phyloP scores from a whole-genome alignment of 495 filamentous ascomycete species.

The Jackrogersella multiformis region DNA sequence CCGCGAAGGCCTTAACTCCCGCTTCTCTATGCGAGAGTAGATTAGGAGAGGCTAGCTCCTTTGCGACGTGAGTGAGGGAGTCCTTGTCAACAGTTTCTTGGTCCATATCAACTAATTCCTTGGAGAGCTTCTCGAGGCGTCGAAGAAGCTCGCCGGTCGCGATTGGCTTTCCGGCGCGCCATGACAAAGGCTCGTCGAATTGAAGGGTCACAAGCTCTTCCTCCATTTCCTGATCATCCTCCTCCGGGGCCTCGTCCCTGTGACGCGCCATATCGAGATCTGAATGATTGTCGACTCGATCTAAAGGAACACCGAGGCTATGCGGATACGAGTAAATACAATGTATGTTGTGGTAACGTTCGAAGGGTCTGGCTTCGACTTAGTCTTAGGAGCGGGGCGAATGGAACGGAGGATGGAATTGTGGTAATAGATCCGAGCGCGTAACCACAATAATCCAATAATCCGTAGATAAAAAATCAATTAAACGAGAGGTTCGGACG shows the following conservation, averaged over 20 bases:
- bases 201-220: conserved; percentile 56
- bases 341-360: not conserved
- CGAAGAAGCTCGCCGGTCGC: conserved; percentile 81
- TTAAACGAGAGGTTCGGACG: conserved; percentile 7
- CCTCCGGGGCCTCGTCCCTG: conserved; percentile 47
- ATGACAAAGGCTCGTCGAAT: conserved; percentile 90
- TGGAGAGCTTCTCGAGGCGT: conserved; percentile 79
- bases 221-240: conserved; percentile 48
- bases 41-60: conserved; percentile 84
- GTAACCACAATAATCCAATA: not conserved
- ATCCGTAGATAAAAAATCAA: too few relatives aligned
- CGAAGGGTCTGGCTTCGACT: conserved; percentile 13
- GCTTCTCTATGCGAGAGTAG: conserved; percentile 90
- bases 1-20: conserved; percentile 87
- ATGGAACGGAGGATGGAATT: not conserved
- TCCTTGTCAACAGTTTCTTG: conserved; percentile 85
- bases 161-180: conserved; percentile 92
- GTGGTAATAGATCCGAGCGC: conserved; percentile 19
- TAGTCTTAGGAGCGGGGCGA: conserved; percentile 28
- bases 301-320: not conserved
- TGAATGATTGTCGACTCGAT: not conserved
- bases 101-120: conserved; percentile 85
- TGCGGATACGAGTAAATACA: not conserved
- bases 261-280: conserved; percentile 39
- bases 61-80: conserved; percentile 84